These are phyloP conservation scores for Vigna trinervia DNA, from an alignment of 306 rosid species.

Conservation along the genomic window DNA sequence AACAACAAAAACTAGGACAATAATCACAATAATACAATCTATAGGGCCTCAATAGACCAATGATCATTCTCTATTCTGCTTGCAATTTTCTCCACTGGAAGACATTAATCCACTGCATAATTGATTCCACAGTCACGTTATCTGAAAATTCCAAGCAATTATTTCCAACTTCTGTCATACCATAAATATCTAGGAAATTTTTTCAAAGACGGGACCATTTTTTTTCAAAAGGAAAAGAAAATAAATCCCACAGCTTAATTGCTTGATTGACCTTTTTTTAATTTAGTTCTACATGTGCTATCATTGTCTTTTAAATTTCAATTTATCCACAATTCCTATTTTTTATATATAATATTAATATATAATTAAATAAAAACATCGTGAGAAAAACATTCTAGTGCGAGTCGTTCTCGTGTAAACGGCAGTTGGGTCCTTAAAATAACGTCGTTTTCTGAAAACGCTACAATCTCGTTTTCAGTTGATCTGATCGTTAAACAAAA, in stretches of 20 bases:
- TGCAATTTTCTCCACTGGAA: slow-evolving; percentile 10
- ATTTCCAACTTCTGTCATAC: neutral
- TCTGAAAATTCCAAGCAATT: slow-evolving; percentile 8
- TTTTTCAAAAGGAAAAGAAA: neutral
- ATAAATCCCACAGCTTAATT: neutral
- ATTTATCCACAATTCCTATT: neutral
- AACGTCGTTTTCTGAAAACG: slow-evolving; percentile 39
- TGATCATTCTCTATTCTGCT: slow-evolving; percentile 27
- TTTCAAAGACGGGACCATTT: neutral
- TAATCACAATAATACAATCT: neutral
- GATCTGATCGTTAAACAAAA: slow-evolving; percentile 34
- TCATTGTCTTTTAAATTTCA: slow-evolving; percentile 2
- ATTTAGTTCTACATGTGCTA: slow-evolving; percentile 14
- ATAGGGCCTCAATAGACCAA: slow-evolving; percentile 33
- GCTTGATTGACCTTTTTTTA: neutral
- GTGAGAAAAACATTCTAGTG: neutral
- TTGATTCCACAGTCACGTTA: neutral
- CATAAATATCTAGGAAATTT: neutral
- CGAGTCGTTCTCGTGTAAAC: neutral
- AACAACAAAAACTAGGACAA: slow-evolving; percentile 10
- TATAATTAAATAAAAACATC: slow-evolving; percentile 10
- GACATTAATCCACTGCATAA: slow-evolving; percentile 1
- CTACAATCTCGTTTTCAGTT: neutral
- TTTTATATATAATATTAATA: neutral
- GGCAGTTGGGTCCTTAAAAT: neutral